A percentile compares a stretch with the other conserved stretches of the same genome.
Conservation (phyloP, 768 basidiomycete species). For the Pleurotus djamor region DNA sequence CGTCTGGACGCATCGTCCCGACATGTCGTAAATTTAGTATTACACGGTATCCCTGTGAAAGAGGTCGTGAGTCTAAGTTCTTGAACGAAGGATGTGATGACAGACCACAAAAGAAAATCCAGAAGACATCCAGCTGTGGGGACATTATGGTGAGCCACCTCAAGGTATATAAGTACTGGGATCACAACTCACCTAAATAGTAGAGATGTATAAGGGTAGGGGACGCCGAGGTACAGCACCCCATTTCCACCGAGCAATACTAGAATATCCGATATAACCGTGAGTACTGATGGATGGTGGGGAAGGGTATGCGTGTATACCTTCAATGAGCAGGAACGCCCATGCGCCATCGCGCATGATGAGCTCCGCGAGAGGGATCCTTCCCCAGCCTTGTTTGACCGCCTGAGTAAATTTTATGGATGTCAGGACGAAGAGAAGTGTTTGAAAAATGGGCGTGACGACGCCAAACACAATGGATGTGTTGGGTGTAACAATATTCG, state of each 20-base stretch:
- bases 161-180: neutral
- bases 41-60: conserved; percentile 1
- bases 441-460: conserved; percentile 8
- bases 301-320: neutral
- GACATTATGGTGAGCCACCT: neutral
- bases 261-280: neutral
- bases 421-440: conserved; percentile 14
- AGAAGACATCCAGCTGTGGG: neutral
- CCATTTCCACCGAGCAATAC: neutral
- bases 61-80: neutral
- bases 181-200: neutral
- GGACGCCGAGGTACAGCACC: neutral
- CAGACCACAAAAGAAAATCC: conserved; percentile 2
- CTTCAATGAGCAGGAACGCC: conserved; percentile 14
- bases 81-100: neutral
- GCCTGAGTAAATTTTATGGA: conserved; percentile 10
- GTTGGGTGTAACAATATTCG: conserved; percentile 16
- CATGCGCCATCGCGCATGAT: conserved; percentile 16
- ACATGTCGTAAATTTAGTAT: neutral
- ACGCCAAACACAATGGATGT: conserved; percentile 25
- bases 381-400: conserved; percentile 11
- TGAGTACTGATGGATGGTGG: neutral
- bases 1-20: neutral
- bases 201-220: neutral
- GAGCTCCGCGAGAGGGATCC: conserved; percentile 6